Evolutionary conservation across 2,329 filamentous ascomycete genomes (phyloP).

Genomic region (Xylaria multiplex): DNA sequence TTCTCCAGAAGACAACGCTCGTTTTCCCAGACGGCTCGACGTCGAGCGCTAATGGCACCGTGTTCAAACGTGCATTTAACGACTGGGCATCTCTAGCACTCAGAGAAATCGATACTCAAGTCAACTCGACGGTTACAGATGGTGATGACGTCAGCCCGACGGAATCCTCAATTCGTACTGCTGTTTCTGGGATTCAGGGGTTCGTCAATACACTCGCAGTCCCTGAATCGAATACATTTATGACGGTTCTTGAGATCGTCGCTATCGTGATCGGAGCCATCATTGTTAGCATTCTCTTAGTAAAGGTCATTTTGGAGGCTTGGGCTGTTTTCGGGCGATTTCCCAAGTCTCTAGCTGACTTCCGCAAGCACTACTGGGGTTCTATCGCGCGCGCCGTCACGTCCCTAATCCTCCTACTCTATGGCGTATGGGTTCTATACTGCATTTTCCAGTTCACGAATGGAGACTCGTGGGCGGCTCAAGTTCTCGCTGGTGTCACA

Average conservation of each 20-base stretch:
- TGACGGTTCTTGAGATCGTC: conserved; percentile 91
- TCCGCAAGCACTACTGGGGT: conserved; percentile 97
- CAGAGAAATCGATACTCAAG: conserved; percentile 62
- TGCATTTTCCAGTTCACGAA: conserved; percentile 95
- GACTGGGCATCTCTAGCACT: conserved; percentile 60
- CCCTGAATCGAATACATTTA: conserved; percentile 90
- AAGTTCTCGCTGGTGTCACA: conserved; percentile 82
- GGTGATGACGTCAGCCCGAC: conserved; percentile 37
- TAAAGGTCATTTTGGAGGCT: conserved; percentile 89
- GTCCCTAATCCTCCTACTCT: conserved; percentile 87
- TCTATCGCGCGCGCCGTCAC: conserved; percentile 89
- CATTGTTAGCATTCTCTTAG: conserved; percentile 83
- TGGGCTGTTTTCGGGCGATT: conserved; percentile 93
- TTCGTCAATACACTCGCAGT: conserved; percentile 87
- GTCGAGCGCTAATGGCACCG: conserved; percentile 52
- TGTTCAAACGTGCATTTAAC: conserved; percentile 66
- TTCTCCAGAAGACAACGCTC: conserved; percentile 79
- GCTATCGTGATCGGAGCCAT: conserved; percentile 87
- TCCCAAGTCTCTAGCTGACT: conserved; percentile 79
- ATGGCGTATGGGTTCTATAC: conserved; percentile 94
- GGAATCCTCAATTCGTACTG: conserved; percentile 54
- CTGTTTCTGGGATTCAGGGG: conserved; percentile 80
- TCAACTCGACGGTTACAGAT: conserved; percentile 53
- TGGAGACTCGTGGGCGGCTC: conserved; percentile 94
- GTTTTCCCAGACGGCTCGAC: conserved; percentile 72